Evolutionary conservation across 208 protist genomes (phyloP), one percentile per base, ranked within the genome.

Genomic region (Herpetomonas tarakana): DNA sequence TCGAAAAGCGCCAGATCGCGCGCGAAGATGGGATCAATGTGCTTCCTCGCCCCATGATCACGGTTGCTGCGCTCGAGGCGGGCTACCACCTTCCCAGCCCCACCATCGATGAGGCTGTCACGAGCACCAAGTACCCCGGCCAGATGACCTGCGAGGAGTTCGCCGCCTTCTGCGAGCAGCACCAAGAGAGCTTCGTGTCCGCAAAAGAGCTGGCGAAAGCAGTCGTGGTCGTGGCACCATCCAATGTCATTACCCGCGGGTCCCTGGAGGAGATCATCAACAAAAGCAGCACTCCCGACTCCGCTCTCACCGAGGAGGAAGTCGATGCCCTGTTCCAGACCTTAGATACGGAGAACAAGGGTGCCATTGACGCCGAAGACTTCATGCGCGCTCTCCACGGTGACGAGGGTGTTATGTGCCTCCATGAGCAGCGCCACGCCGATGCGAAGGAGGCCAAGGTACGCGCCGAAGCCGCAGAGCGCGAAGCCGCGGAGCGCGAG

Each of bases 141-240:
- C 78, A 91, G 62, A 77, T 94, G 75, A 94, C 88, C 24, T 55
- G 67, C 21, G 65, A 78, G 30, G 88, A 94, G 52, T 94, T 94
- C 58, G 16, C 76, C 19, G 24, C 52, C 12, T 71, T 94, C 46
- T 94, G 88, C 58, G 73, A 91, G 50, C 60, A 68, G 55, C 80
- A 91, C 47, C n/a, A 68, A 30, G 58, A 73, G 25, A 62, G 61
- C 0, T 74, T 72, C 55, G 47, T 88, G 19, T 81, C 80, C 25
- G 63, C 76, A 6, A 52, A 78, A 29, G 71, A 68, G 16, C 88
- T 94, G 84, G 83, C 88, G 3, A 86, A 86, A 41, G 60, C 77
- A 31, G 63, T 91, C 27, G 74, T 82, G 52, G 68, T 89, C 2
- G 55, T 88, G n/a, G 81, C 88, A 12, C 88, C 88, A 3, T 52